Conservation (phyloP, 2,329 filamentous ascomycete genomes). For the Xylariaceae sp. region DNA sequence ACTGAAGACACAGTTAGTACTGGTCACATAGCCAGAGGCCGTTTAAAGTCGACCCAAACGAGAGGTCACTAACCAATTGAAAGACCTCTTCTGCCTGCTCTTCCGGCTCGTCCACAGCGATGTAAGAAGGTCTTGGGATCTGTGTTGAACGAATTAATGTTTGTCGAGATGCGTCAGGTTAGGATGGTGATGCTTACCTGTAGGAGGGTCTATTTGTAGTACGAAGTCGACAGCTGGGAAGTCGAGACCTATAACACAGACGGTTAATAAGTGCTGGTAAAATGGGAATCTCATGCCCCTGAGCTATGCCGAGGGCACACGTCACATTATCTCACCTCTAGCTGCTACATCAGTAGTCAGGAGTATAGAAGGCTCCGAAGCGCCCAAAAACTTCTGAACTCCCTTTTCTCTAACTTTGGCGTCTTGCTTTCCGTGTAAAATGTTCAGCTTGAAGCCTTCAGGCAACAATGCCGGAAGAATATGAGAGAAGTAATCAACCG, state of each 20-base stretch:
- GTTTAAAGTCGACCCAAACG: not conserved
- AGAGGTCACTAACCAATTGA: conserved; percentile 48
- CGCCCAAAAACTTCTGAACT: conserved; percentile 71
- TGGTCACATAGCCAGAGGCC: not conserved
- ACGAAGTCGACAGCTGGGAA: conserved; percentile 90
- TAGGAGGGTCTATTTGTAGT: conserved; percentile 75
- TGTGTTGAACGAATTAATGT: conserved; percentile 1
- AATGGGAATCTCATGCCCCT: not conserved
- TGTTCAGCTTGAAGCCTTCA: conserved; percentile 62
- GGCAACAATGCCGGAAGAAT: conserved; percentile 70
- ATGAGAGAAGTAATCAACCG: conserved; percentile 89
- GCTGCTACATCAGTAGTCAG: conserved; percentile 91
- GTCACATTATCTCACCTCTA: conserved; percentile 42
- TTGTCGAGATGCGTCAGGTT: not conserved
- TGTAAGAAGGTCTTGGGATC: conserved; percentile 96
- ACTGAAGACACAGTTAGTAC: conserved; percentile 37
- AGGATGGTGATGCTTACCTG: conserved; percentile 29
- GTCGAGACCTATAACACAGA: conserved; percentile 54
- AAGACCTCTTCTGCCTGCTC: conserved; percentile 80
- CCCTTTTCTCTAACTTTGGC: conserved; percentile 85
- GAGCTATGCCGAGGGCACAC: not conserved
- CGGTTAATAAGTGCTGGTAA: conserved; percentile 1
- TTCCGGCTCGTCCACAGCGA: conserved; percentile 80
- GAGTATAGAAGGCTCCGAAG: conserved; percentile 70
- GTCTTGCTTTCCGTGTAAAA: conserved; percentile 87